Evolutionary conservation across 129 eudicot species (phyloP), one percentile per base, ranked within the genome.

Genomic region (Flaveria brownii): DNA sequence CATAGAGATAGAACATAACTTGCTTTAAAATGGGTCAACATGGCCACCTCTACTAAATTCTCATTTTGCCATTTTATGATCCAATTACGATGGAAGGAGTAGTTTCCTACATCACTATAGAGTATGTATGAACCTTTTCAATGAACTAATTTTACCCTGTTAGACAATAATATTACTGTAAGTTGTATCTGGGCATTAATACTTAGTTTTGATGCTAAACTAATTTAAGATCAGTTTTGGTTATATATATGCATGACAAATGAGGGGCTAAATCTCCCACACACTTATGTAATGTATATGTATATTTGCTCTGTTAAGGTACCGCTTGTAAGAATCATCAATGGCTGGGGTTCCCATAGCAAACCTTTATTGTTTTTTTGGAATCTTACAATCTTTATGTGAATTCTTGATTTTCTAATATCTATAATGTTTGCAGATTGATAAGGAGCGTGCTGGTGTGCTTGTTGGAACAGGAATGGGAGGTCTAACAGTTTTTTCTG

Each of bases 391-490:
- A n/a, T 65, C 49, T 65, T n/a, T 65, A 65, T n/a, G 5, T 0
- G 20, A 62, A 18, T 36, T 49, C 3, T 28, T 50, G 30, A 30
- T 64, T 20, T 15, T 17, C 22, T 1, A 15, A 5, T 55, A 39
- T 30, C 41, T 26, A 42, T 56, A 41, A 6, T 77, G 2, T 49
- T 4, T 79, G 83, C 88, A 95, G 99, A 73, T 95, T 33, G 96
- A 91, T 72, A 95, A 95, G 84, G 84, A 86, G 74, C 88, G 89
- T 80, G 97, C 95, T n/a, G 99, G 99, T 74, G 95, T 95, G 46
- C 91, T 95, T 66, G 97, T 95, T 61, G 99, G 99, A 81, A 87
- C 99, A 2, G 99, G 97, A 41, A 95, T 91, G 99, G 99, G 99
- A 30, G 99, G 97, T 82, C 89, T 95, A 22, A 84, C 87, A 1